Percentiles rank a stretch among this genome's conserved stretches.
phyloP scores from a whole-genome alignment of 768 basidiomycete species.

The Psilocybe subaeruginosa region DNA sequence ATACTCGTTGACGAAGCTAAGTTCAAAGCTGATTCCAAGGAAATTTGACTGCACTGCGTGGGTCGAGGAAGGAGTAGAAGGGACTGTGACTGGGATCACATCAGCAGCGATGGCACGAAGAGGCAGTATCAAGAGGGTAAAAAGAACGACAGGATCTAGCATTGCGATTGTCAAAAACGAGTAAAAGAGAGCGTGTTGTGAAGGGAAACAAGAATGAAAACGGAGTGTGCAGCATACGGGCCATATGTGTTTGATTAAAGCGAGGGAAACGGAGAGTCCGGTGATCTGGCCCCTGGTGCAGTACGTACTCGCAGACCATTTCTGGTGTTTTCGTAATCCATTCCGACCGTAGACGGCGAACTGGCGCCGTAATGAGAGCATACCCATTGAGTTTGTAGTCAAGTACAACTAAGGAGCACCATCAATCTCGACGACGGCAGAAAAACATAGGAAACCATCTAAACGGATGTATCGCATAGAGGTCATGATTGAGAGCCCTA shows the following conservation, averaged over 20 bases:
- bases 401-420: too few relatives aligned
- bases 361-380: not conserved
- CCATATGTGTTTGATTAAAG: not conserved
- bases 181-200: not conserved
- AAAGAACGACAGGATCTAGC: conserved; percentile 2
- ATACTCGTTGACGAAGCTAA: conserved; percentile 62
- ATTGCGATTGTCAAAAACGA: not conserved
- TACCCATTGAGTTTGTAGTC: too few relatives aligned
- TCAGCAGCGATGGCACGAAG: conserved; percentile 23
- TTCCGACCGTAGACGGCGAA: not conserved
- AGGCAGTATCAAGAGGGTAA: conserved; percentile 7
- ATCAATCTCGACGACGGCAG: too few relatives aligned
- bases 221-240: too few relatives aligned
- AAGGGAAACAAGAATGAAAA: not conserved
- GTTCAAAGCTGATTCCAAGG: conserved; percentile 66
- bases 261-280: not conserved
- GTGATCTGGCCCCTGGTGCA: not conserved
- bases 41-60: conserved; percentile 56
- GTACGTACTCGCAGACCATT: not conserved
- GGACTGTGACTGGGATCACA: conserved; percentile 32
- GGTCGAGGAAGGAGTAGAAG: conserved; percentile 33
- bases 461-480: too few relatives aligned
- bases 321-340: not conserved
- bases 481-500: too few relatives aligned
- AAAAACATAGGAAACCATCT: too few relatives aligned